A percentile compares a stretch with the other conserved stretches of the same genome.
Conservation (phyloP, 2,329 filamentous ascomycete species). For the Colletotrichum siamense region DNA sequence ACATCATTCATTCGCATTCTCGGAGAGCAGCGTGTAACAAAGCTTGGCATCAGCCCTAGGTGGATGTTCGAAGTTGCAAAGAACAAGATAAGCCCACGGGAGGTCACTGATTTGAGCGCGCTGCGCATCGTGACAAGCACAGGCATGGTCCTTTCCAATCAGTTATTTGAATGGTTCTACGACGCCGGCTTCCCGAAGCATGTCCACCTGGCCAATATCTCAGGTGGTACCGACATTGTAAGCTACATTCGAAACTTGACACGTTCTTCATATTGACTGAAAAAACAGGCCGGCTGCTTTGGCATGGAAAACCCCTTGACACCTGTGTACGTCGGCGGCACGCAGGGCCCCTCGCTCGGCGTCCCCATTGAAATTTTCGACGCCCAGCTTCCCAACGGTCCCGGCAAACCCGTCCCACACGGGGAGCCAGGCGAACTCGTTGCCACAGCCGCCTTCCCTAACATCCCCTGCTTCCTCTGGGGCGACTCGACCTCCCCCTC, state of each 20-base stretch:
- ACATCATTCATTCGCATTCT: slow-evolving; percentile 67
- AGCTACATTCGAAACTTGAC: slow-evolving; percentile 23
- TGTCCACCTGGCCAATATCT: slow-evolving; percentile 75
- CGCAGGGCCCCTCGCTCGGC: slow-evolving; percentile 55
- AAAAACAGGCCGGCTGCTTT: slow-evolving; percentile 61
- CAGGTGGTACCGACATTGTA: slow-evolving; percentile 79
- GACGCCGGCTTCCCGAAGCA: slow-evolving; percentile 71
- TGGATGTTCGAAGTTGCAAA: slow-evolving; percentile 79
- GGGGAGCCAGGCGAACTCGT: slow-evolving; percentile 80
- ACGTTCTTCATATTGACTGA: neutral
- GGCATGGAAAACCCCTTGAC: slow-evolving; percentile 70
- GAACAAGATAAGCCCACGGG: slow-evolving; percentile 63
- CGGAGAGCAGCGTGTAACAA: slow-evolving; percentile 69
- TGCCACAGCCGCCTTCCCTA: slow-evolving; percentile 73
- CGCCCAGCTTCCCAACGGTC: slow-evolving; percentile 56
- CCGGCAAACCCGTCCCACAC: slow-evolving; percentile 48
- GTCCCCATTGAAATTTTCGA: slow-evolving; percentile 66
- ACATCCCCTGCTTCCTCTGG: slow-evolving; percentile 74
- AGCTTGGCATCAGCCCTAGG: slow-evolving; percentile 76
- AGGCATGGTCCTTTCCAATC: slow-evolving; percentile 81
- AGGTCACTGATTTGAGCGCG: slow-evolving; percentile 65
- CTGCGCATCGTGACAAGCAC: slow-evolving; percentile 72
- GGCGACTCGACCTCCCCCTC: slow-evolving; percentile 43
- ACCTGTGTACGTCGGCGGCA: slow-evolving; percentile 67
- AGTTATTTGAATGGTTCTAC: slow-evolving; percentile 81